These are phyloP conservation scores for Corynespora cassiicola DNA, from an alignment of 2,329 filamentous ascomycete genomes.

Conservation along the genomic window DNA sequence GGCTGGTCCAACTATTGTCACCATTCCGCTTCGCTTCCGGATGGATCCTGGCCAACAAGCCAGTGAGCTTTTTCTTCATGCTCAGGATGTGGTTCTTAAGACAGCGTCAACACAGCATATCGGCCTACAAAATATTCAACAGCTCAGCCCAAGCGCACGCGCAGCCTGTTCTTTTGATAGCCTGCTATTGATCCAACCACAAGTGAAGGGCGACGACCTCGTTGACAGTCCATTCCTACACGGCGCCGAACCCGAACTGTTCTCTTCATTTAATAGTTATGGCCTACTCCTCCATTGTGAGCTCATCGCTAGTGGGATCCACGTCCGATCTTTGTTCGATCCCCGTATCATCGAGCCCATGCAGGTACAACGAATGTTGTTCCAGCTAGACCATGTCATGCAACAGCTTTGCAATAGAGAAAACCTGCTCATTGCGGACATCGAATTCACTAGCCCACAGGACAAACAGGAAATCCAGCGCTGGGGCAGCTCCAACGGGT, in stretches of 20 bases:
- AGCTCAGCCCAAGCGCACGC: conserved; percentile 55
- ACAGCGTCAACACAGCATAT: conserved; percentile 26
- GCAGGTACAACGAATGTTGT: conserved; percentile 9
- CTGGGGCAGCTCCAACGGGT: no score
- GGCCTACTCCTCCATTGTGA: conserved; percentile 5
- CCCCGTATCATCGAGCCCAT: background rate
- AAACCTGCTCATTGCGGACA: no score
- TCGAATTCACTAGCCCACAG: no score
- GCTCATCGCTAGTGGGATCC: background rate
- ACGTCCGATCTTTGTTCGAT: conserved; percentile 7
- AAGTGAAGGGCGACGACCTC: conserved; percentile 1
- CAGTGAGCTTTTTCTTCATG: background rate
- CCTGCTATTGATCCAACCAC: conserved; percentile 58
- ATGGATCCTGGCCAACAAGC: background rate
- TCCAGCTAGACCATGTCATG: conserved; percentile 12
- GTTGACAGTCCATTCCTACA: background rate
- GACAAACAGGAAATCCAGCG: no score
- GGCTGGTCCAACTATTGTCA: conserved; percentile 35
- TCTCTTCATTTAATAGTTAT: no score
- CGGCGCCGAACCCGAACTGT: no score
- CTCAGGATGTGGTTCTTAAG: conserved; percentile 2
- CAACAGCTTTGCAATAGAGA: no score
- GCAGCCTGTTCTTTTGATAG: conserved; percentile 61
- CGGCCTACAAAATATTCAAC: conserved; percentile 35
- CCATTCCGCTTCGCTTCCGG: conserved; percentile 22